Percentiles rank a stretch among this genome's conserved stretches.
Conservation (phyloP, 1,139 yeast genomes). For the Candida tropicalis region DNA sequence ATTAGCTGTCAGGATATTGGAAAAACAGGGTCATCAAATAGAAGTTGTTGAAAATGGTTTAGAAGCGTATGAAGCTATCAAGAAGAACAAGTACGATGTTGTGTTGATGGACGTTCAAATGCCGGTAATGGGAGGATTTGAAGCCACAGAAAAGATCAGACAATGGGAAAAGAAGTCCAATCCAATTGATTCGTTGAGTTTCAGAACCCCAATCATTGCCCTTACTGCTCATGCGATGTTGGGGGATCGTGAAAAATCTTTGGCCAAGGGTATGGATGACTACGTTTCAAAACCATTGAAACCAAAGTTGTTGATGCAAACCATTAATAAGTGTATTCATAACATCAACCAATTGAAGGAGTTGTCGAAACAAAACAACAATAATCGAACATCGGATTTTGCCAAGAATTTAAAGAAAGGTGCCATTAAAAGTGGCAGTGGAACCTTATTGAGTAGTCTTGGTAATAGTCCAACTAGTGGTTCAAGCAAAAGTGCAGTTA, state of each 20-base stretch:
- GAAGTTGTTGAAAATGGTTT: conserved; percentile 85
- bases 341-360: conserved; percentile 62
- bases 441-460: conserved; percentile 2
- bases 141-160: conserved; percentile 81
- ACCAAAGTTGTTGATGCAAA: conserved; percentile 79
- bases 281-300: conserved; percentile 85
- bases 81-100: conserved; percentile 68
- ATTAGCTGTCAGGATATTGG: conserved; percentile 78
- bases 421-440: conserved; percentile 25
- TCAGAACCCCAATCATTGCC: conserved; percentile 84
- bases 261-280: conserved; percentile 91
- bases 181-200: conserved; percentile 65
- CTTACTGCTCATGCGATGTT: conserved; percentile 91
- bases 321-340: conserved; percentile 81
- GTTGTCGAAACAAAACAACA: conserved; percentile 51
- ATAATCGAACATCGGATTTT: conserved; percentile 48
- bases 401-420: conserved; percentile 49
- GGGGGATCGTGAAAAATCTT: conserved; percentile 83
- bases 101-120: conserved; percentile 92
- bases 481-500: conserved; percentile 11
- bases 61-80: conserved; percentile 79
- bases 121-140: conserved; percentile 96
- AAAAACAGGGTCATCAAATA: conserved; percentile 80
- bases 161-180: conserved; percentile 85
- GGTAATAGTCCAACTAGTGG: conserved; percentile 14